Conservation (phyloP, 495 filamentous ascomycete genomes). For the Cairneyella variabilis region DNA sequence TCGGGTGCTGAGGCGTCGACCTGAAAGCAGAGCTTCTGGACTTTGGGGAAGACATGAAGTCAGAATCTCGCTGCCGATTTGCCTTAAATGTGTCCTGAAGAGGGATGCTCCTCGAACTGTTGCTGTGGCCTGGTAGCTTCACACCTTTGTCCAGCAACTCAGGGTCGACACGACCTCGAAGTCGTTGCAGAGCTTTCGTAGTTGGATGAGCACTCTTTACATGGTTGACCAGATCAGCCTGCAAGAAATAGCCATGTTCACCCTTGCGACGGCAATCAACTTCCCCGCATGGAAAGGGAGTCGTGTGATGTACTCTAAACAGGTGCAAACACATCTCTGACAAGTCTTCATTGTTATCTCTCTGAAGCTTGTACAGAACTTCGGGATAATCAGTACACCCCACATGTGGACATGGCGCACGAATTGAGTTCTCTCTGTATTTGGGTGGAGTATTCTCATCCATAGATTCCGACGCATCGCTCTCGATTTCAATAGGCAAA, state of each 20-base stretch:
- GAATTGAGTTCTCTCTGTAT: not conserved
- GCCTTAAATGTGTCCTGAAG: not conserved
- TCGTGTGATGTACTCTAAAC: conserved; percentile 20
- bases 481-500: not conserved
- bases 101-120: not conserved
- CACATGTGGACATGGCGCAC: conserved; percentile 22
- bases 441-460: not conserved
- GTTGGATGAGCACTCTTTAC: conserved; percentile 19
- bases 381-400: conserved; percentile 11
- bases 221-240: conserved; percentile 23
- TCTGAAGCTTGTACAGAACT: conserved; percentile 16
- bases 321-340: conserved; percentile 24
- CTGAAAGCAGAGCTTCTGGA: not conserved
- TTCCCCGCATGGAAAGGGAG: conserved; percentile 25
- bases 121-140: not conserved
- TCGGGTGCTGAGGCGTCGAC: not conserved
- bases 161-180: conserved; percentile 21
- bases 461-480: not conserved
- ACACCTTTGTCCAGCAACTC: conserved; percentile 9
- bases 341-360: conserved; percentile 12
- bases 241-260: conserved; percentile 22
- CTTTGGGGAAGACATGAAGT: conserved; percentile 16
- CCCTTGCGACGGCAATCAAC: conserved; percentile 16
- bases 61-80: conserved; percentile 8
- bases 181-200: conserved; percentile 14